Evolutionary conservation across 2,329 filamentous ascomycete species (phyloP).

Genomic region (Arthrobotrys conoides): DNA sequence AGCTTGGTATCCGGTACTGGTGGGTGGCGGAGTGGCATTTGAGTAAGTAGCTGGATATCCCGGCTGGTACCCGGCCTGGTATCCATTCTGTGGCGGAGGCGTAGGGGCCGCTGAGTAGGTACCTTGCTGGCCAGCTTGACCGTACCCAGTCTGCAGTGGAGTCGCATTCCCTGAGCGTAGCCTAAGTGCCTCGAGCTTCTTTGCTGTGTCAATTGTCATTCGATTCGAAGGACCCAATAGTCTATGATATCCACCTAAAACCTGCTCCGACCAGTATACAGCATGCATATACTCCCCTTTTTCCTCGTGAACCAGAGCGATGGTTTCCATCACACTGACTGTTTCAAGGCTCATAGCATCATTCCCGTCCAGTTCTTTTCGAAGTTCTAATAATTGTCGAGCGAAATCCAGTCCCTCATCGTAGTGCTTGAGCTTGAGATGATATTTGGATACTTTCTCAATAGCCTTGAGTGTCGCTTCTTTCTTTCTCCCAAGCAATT

Average conservation of each 20-base stretch:
- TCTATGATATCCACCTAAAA: neutral
- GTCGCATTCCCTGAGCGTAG: neutral
- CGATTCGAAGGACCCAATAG: neutral
- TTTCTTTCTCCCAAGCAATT: neutral
- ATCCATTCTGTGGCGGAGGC: neutral
- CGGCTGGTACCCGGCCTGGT: no score
- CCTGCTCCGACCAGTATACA: neutral
- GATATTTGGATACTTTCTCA: neutral
- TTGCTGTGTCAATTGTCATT: neutral
- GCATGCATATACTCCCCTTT: neutral
- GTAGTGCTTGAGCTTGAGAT: neutral
- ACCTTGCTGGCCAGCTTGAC: neutral
- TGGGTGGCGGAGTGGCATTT: neutral
- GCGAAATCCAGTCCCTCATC: neutral
- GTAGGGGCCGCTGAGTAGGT: neutral
- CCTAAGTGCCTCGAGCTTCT: neutral
- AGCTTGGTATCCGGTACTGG: neutral
- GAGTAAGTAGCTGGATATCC: no score
- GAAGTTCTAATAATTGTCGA: neutral
- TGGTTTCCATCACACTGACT: neutral
- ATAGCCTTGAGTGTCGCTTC: neutral
- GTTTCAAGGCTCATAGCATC: neutral
- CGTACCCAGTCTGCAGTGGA: neutral
- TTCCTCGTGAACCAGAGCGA: neutral
- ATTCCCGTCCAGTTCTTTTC: neutral